phyloP scores from a whole-genome alignment of 495 filamentous ascomycete genomes.

The Xylaria curta region DNA sequence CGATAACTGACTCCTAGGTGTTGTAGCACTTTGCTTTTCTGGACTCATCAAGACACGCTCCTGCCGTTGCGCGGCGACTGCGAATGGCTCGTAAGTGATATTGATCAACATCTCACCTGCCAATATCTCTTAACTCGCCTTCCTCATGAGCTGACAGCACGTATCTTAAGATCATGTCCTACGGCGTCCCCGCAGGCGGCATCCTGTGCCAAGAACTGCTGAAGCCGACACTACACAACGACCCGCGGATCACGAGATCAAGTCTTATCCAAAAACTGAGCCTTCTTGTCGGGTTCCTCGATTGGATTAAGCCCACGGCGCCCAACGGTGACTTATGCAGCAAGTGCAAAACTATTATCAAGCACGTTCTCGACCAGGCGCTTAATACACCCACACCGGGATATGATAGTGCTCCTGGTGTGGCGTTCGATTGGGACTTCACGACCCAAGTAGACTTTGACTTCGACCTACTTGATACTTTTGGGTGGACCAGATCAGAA shows the following conservation, averaged over 20 bases:
- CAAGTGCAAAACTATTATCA: constrained; percentile 49
- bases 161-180: constrained; percentile 53
- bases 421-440: constrained; percentile 33
- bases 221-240: constrained; percentile 54
- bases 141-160: neutral
- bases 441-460: constrained; percentile 38
- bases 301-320: constrained; percentile 60
- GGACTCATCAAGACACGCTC: constrained; percentile 54
- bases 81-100: constrained; percentile 61
- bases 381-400: constrained; percentile 37
- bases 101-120: neutral
- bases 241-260: constrained; percentile 58
- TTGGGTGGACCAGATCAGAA: constrained; percentile 41
- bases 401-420: constrained; percentile 29
- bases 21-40: constrained; percentile 48
- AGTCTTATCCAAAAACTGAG: constrained; percentile 69
- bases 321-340: constrained; percentile 61
- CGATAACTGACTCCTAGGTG: constrained; percentile 28
- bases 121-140: neutral
- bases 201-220: constrained; percentile 68
- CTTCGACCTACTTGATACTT: constrained; percentile 44
- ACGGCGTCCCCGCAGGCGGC: constrained; percentile 63
- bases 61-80: constrained; percentile 58
- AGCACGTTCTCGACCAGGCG: constrained; percentile 55
- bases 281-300: constrained; percentile 64